Conservation (phyloP, 352 stramenopile species). For the Phytophthora colocasiae region DNA sequence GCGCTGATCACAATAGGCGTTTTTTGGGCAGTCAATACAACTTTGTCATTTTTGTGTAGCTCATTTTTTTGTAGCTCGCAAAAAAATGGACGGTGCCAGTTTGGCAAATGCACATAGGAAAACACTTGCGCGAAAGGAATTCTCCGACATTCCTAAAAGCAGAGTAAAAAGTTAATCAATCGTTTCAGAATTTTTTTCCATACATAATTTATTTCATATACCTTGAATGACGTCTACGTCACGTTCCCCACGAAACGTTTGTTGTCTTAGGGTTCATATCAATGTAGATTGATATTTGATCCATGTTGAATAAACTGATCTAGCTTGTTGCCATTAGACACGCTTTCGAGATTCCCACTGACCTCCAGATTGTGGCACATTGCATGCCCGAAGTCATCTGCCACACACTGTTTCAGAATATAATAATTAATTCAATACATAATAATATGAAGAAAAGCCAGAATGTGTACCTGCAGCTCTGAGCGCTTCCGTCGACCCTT, state of each 20-base stretch:
- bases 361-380: too few species aligned
- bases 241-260: background rate
- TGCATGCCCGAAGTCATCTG: too few species aligned
- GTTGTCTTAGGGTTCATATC: background rate
- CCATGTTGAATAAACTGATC: background rate
- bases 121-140: background rate
- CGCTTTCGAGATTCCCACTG: too few species aligned
- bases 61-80: background rate
- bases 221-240: background rate
- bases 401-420: too few species aligned
- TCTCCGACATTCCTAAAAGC: background rate
- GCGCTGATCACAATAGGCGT: background rate
- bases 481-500: too few species aligned
- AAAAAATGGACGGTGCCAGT: background rate
- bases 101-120: background rate
- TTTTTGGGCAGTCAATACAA: background rate
- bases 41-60: background rate
- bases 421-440: too few species aligned
- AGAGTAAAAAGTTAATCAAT: too few species aligned
- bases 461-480: too few species aligned
- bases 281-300: background rate
- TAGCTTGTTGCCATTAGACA: too few species aligned
- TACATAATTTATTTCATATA: background rate
- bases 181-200: too few species aligned
- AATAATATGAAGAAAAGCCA: too few species aligned